Conservation (phyloP, 306 rosid genomes). For the Vachellia pachyceras region DNA sequence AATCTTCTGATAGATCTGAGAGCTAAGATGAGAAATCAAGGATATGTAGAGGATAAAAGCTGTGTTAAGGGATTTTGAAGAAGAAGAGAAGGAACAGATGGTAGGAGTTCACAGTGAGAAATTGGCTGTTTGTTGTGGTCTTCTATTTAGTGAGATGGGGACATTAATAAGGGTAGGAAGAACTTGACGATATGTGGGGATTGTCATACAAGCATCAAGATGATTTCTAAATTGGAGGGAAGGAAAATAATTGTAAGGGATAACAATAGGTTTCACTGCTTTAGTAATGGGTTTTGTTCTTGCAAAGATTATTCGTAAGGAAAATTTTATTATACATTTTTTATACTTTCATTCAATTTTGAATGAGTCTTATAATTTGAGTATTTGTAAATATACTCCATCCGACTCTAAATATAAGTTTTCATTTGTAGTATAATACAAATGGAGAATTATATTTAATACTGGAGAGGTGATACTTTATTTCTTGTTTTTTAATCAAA, state of each 20-base stretch:
- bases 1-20: slow-evolving; percentile 40
- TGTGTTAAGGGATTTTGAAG: slow-evolving; percentile 59
- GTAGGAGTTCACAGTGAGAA: slow-evolving; percentile 61
- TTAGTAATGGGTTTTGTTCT: slow-evolving; percentile 19
- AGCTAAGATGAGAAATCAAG: slow-evolving; percentile 46
- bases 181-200: slow-evolving; percentile 20
- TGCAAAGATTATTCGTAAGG: slow-evolving; percentile 19
- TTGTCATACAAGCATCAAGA: slow-evolving; percentile 20
- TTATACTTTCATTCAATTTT: no score
- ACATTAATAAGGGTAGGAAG: slow-evolving; percentile 8
- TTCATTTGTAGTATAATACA: no score
- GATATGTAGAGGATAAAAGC: slow-evolving; percentile 47
- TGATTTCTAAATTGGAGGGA: slow-evolving; percentile 23
- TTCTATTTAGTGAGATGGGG: slow-evolving; percentile 43
- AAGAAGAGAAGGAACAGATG: slow-evolving; percentile 60
- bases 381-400: no score
- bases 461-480: no score
- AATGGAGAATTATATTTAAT: no score
- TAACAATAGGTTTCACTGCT: slow-evolving; percentile 28
- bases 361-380: no score
- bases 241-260: slow-evolving; percentile 34
- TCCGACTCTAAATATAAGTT: no score
- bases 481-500: no score
- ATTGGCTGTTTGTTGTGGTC: slow-evolving; percentile 57
- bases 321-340: no score